Evolutionary conservation across 768 basidiomycete species (phyloP), one percentile per base, ranked within the genome.

Genomic region (Holtermanniella nyarrowii): DNA sequence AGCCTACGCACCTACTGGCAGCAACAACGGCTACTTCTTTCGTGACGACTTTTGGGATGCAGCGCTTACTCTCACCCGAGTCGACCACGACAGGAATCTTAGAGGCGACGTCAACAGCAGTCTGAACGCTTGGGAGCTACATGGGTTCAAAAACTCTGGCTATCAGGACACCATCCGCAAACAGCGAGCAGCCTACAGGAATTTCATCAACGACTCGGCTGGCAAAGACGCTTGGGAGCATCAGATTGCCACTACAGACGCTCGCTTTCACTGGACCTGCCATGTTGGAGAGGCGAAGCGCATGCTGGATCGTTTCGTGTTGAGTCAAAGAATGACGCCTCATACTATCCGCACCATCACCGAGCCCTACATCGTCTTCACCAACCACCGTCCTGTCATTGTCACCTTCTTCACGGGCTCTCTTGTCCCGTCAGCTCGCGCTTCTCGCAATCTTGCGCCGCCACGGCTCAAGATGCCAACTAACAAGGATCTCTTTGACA

Each of bases 101-200:
- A 37, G 26, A 18, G 56, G 56, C 5, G 52, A 57, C 26, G 22
- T 53, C 4, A 54, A 57, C 48, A 22, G 42, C 16, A 26, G 14
- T 16, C 41, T 57, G 5, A 23, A 57, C 24, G 24, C n/a, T 20
- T 49, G 44, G 42, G 31, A 26, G 12, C 41, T 45, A 21, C 5
- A 14, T 12, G 18, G 27, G 14, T 16, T 13, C 22, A 22, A n/a
- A n/a, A 37, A 7, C 7, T 7, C 31, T 7, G 31, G 10, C 10
- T 37, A 37, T 16, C 10, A 7, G 16, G 16, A 37, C 16, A 16
- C 16, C 31, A 37, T 37, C 7, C 31, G 16, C 7, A 16, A 16
- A 7, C 48, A 16, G 51, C 52, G 42, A 21, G 14, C 10, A 7
- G 22, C 46, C 3, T 57, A 57, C 26, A 3, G 42, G n/a, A 20